These are phyloP conservation scores for Teunomyces kruisii DNA, from an alignment of 805 yeast species.

Conservation along the genomic window DNA sequence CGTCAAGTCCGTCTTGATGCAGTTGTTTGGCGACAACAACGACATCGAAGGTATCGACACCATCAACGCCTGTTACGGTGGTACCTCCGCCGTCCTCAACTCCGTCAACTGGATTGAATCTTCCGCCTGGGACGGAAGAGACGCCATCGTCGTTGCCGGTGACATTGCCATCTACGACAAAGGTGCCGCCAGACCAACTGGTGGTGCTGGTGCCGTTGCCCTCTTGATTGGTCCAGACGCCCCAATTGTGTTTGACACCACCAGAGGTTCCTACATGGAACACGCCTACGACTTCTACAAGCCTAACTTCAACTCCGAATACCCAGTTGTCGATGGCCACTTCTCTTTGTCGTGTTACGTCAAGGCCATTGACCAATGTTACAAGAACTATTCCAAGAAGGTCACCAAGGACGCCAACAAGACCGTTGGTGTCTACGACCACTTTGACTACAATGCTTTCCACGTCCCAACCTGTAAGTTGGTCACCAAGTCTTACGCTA, in stretches of 20 bases:
- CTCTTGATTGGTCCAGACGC: slow-evolving; percentile 96
- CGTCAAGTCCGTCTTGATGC: slow-evolving; percentile 93
- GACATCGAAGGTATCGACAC: slow-evolving; percentile 97
- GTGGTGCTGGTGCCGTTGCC: slow-evolving; percentile 98
- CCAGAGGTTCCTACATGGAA: slow-evolving; percentile 92
- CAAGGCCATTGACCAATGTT: slow-evolving; percentile 86
- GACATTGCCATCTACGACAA: slow-evolving; percentile 96
- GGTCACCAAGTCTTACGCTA: slow-evolving; percentile 88
- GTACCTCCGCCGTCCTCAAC: slow-evolving; percentile 92
- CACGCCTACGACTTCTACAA: slow-evolving; percentile 98
- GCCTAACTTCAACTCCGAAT: slow-evolving; percentile 94
- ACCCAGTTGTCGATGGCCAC: slow-evolving; percentile 97
- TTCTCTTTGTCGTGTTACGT: slow-evolving; percentile 92
- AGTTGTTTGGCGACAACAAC: slow-evolving; percentile 80
- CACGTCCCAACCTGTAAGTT: slow-evolving; percentile 98
- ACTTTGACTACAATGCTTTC: slow-evolving; percentile 92
- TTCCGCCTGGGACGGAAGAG: slow-evolving; percentile 96
- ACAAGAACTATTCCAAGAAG: slow-evolving; percentile 77
- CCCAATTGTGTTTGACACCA: slow-evolving; percentile 86
- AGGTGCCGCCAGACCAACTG: slow-evolving; percentile 99
- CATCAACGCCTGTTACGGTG: slow-evolving; percentile 97
- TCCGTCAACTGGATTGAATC: slow-evolving; percentile 96
- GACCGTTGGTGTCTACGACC: slow-evolving; percentile 59
- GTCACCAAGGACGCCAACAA: slow-evolving; percentile 46
- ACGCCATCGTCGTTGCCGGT: slow-evolving; percentile 95